A percentile compares a stretch with the other conserved stretches of the same genome.
These are phyloP conservation scores for Paramecium primaurelia DNA, from an alignment of 73 alveolate genomes.

Conservation along the genomic window DNA sequence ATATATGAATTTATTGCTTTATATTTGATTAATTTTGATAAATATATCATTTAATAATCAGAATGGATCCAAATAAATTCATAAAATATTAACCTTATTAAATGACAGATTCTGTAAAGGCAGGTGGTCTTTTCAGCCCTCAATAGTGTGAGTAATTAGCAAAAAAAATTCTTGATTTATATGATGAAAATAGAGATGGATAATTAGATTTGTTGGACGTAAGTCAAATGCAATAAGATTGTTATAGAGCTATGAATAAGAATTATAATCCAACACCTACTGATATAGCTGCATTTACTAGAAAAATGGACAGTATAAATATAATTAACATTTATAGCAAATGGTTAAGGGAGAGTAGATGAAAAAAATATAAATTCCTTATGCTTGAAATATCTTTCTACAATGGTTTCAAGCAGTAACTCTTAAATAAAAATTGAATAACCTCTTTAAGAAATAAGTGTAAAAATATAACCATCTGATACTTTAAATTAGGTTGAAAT, in stretches of 20 bases:
- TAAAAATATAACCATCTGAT: not conserved
- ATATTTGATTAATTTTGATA: not conserved
- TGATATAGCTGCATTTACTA: not conserved
- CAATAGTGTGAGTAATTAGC: not conserved
- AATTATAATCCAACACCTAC: not conserved
- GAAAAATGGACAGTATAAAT: not conserved
- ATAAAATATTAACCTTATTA: not conserved
- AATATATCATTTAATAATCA: not conserved
- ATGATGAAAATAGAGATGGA: slow-evolving; percentile 3
- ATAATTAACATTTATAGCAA: not conserved
- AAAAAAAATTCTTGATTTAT: not conserved
- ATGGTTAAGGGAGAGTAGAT: not conserved
- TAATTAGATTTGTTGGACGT: not conserved
- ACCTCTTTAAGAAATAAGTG: not conserved
- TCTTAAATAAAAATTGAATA: not conserved
- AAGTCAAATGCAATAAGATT: not conserved
- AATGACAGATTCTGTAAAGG: not conserved
- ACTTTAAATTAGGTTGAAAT: not conserved
- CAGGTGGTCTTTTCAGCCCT: not conserved
- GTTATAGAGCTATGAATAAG: slow-evolving; percentile 18
- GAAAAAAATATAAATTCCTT: not conserved
- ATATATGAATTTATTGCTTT: too few species aligned
- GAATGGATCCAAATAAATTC: not conserved
- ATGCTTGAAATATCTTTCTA: not conserved
- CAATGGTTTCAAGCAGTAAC: not conserved